These are phyloP conservation scores for Monarda citriodora DNA, from an alignment of 305 asterid genomes.

Conservation along the genomic window DNA sequence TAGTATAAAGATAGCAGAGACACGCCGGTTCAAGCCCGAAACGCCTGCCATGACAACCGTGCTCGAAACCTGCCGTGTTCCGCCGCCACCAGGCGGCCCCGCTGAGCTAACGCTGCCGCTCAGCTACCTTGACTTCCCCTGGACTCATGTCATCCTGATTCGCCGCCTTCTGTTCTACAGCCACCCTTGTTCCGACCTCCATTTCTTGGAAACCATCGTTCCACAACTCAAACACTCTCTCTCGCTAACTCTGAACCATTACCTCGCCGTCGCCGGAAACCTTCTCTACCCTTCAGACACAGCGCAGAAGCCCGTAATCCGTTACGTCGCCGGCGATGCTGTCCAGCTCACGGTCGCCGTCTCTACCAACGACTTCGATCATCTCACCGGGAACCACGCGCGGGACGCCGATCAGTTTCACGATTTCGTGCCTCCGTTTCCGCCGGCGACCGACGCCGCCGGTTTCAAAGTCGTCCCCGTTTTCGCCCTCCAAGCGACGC, in stretches of 20 bases:
- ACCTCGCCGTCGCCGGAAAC: constrained; percentile 36
- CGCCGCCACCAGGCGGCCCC: constrained; percentile 28
- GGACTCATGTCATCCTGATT: constrained; percentile 30
- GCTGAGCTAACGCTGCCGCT: constrained; percentile 32
- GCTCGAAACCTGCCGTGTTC: constrained; percentile 23
- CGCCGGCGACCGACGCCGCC: not conserved
- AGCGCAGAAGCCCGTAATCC: constrained; percentile 21
- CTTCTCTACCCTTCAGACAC: constrained; percentile 18
- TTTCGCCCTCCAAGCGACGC: constrained; percentile 32
- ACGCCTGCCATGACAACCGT: constrained; percentile 18
- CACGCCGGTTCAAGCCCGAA: not conserved
- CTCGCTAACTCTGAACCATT: constrained; percentile 40
- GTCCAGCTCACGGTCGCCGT: constrained; percentile 21
- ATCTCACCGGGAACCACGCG: constrained; percentile 23
- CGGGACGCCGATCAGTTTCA: constrained; percentile 30
- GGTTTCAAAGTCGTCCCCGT: constrained; percentile 16
- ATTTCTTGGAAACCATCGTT: constrained; percentile 28
- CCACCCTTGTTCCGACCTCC: constrained; percentile 21
- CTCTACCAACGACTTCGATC: constrained; percentile 21
- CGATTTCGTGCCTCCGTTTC: constrained; percentile 25
- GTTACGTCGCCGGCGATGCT: constrained; percentile 23
- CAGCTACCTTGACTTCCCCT: constrained; percentile 35
- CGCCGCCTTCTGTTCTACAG: constrained; percentile 42
- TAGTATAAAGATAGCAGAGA: not conserved
- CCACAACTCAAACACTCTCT: constrained; percentile 43